Base-by-base conservation (phyloP, 768 basidiomycete species). In the Rhodosporidiobolus odoratus region DNA sequence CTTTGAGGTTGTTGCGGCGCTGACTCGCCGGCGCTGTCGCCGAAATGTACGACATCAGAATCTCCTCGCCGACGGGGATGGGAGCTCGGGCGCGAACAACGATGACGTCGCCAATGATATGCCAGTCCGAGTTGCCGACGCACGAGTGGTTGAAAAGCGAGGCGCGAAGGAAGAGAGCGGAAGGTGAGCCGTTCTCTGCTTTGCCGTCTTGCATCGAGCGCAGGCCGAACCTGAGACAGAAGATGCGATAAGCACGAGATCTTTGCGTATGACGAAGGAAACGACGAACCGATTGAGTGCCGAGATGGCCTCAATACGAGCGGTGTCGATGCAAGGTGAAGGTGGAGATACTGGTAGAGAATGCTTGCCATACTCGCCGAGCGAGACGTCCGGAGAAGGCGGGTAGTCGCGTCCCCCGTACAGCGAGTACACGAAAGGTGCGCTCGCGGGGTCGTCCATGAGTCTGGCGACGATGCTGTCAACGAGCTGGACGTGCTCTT, bases 401-500 rank as follows among this genome's bases (percentile, higher is more conserved):
- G n/a, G n/a, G 52, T 9, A 53, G 17, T 37, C 13, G 17, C 7
- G 25, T 10, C 56, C 56, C 35, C 38, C 35, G 35, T 40, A 40
- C 8, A 40, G 35, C 17, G 25, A 23, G 56, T 37, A 37, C 17
- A 40, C 6, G 13, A 58, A 23, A 8, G 56, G 35, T 10, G 56
- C 56, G 32, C 19, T 10, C 19, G 35, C 25, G 12, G 35, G 56
- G 19, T 58, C 56, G 21, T 37, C 35, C 35, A 37, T 16, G 8
- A n/a, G 6, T 4, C 85, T 85, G 4, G 87, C 88, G 2, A 90
- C 88, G 52, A 89, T 82, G 53, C 82, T 79, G 72, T 79, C 83
- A 7, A 93, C 94, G 71, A 85, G 83, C 16, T 82, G 76, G 23
- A 97, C 83, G 77, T 92, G 10, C 27, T n/a, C 9, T 13, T 27